Base-by-base conservation (phyloP, 192 early-diverging fungal genomes). In the Backusella macrospora region DNA sequence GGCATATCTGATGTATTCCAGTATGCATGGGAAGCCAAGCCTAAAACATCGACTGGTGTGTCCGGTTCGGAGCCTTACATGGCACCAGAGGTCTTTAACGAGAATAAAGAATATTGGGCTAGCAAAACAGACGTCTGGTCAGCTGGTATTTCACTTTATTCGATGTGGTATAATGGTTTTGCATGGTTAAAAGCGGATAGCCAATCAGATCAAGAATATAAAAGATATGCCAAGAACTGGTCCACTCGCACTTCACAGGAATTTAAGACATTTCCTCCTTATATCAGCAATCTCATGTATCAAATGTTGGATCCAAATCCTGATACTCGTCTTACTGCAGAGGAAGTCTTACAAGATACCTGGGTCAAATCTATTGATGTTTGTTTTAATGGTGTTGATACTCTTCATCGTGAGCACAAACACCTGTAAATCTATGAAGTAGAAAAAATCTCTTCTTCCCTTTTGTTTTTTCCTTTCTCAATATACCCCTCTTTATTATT, bases 21-120 rank as follows among this genome's bases (percentile, higher is more conserved):
- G 65, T 87, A 86, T 5, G 89, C 88, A 38, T 96, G 92, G 89
- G 89, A 94, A 74, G 86, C 77, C 43, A 71, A 74, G 26, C 65
- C 88, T 39, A 90, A 90, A 74, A 86, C 90, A 65, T 93, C 92
- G 70, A 85, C 88, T 64, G 97, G 97, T 13, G 76, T 94, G 43
- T 94, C 92, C 74, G 97, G 97, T 34, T 94, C 92, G 8, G 94
- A 94, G 47, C 97, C 97, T 5, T 99, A 98, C 79, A 96, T 96
- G 86, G 93, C 97, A 5, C 97, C 97, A 5, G 97, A 97, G 83
- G 87, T 86, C 78, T 94, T 92, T 65, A 12, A 7, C 16, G 29
- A 52, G 0, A 0, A 10, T 2, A 0, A 29, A 0, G 13, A 1
- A 72, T 99, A 99, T 74, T 95, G 97, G 77, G 92, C 90, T 6